Conservation (phyloP, 2,329 filamentous ascomycete genomes). For the Curvularia eragrostidis region DNA sequence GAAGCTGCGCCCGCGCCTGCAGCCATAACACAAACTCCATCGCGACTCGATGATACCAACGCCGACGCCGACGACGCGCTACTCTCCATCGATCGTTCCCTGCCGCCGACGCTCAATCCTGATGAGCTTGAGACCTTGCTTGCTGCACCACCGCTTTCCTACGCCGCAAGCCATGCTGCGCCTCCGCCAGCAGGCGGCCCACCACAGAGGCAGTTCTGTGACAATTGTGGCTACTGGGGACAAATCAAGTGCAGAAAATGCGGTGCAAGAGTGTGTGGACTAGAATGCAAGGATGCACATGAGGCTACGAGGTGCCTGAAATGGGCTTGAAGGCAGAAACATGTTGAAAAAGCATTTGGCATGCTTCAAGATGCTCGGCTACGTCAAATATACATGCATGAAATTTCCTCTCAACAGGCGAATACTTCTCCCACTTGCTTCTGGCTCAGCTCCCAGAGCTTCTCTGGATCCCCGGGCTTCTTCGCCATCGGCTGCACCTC, state of each 20-base stretch:
- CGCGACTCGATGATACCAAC: conserved; percentile 23
- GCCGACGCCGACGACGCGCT: conserved; percentile 59
- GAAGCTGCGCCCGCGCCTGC: conserved; percentile 36
- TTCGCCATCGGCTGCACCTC: conserved; percentile 29
- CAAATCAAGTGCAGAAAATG: conserved; percentile 78
- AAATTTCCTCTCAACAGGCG: conserved; percentile 22
- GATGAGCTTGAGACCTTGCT: conserved; percentile 70
- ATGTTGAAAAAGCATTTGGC: background rate
- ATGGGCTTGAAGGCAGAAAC: conserved; percentile 35
- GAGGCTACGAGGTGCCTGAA: conserved; percentile 67
- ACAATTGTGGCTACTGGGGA: conserved; percentile 84
- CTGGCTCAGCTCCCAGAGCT: conserved; percentile 45
- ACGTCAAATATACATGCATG: background rate
- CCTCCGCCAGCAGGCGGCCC: conserved; percentile 55
- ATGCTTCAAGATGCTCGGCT: conserved; percentile 24
- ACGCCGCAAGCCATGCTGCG: conserved; percentile 65
- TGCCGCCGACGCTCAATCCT: conserved; percentile 65
- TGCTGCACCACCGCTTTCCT: conserved; percentile 69
- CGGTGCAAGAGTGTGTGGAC: conserved; percentile 76
- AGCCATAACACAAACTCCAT: conserved; percentile 10
- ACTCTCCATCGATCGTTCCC: conserved; percentile 58
- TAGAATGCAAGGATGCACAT: conserved; percentile 76
- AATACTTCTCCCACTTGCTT: conserved; percentile 40
- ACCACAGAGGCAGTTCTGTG: conserved; percentile 70
- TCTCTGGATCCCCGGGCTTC: conserved; percentile 34